Evolutionary conservation across 768 basidiomycete genomes (phyloP), one percentile per base, ranked within the genome.

Genomic region (Phanerochaete sordida): DNA sequence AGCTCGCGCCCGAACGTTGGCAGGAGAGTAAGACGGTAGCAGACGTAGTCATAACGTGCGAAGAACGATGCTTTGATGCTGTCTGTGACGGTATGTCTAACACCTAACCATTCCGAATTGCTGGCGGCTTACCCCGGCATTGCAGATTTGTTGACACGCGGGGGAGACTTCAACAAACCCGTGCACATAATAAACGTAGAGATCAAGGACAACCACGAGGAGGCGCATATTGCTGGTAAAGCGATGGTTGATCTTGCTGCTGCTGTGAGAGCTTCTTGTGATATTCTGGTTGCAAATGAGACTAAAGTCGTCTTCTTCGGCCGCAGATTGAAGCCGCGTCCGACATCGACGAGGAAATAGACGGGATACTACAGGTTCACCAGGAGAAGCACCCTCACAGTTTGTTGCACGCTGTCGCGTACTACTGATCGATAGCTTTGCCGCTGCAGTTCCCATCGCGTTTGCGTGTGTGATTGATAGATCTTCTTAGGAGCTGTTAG

Each of bases 151-250:
- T 78, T 98, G 59, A 75, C 80, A 31, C 84, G 93, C 65, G 95
- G 94, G 28, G 93, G 97, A 3, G 95, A 98, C 59, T 88, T 86
- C 69, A 98, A 94, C 76, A 88, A 88, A 61, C 91, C 95, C 1
- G 94, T 98, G 19, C 97, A 99, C 73, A 73, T 99, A 45, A 92
- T 99, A 69, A 99, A 99, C 74, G 84, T 98, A 62, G 97, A 99
- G 70, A 98, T 98, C 75, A 97, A 92, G 77, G 97, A 99, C 75
- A 98, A 97, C 69, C 95, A 98, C 67, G 97, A 98, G 79, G 97
- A 99, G 74, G 97, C 97, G 0, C 79, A 90, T 49, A 93, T 98
- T 64, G 97, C 97, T 26, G 96, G 97, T 19, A 92, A 88, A 72
- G 95, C 96, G 1, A 95, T 98, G 71, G 78, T 98, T 28, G 95